phyloP scores from a whole-genome alignment of 441 rosid species.

The Sinapis alba region DNA sequence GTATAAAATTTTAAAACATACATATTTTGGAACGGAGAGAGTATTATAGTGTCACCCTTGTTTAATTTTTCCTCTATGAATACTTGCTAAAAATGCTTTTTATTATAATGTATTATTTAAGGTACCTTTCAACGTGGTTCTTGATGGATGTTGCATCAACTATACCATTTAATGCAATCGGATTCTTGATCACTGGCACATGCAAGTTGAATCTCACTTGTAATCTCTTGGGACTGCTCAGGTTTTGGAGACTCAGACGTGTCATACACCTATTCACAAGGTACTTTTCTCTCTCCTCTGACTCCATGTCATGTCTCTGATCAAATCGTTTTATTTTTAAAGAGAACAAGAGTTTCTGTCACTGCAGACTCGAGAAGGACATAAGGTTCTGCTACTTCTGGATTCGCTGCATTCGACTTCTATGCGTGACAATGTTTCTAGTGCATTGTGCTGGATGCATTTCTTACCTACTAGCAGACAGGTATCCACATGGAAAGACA shows the following conservation, averaged over 20 bases:
- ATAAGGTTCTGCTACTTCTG: slow-evolving; percentile 67
- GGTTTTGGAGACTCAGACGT: slow-evolving; percentile 70
- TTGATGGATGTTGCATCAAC: slow-evolving; percentile 81
- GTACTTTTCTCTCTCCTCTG: slow-evolving; percentile 23
- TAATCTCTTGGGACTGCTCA: slow-evolving; percentile 58
- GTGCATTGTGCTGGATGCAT: slow-evolving; percentile 73
- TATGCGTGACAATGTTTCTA: slow-evolving; percentile 56
- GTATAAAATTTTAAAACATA: no score
- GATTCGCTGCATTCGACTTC: slow-evolving; percentile 62
- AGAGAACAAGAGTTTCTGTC: background rate
- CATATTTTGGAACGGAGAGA: no score
- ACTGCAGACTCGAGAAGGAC: slow-evolving; percentile 72
- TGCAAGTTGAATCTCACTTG: slow-evolving; percentile 51
- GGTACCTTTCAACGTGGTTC: slow-evolving; percentile 74
- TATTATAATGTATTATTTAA: slow-evolving; percentile 31
- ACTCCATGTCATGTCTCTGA: slow-evolving; percentile 1
- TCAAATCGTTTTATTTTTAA: background rate
- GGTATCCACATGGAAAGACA: slow-evolving; percentile 62
- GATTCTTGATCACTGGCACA: slow-evolving; percentile 57
- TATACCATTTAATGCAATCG: slow-evolving; percentile 58
- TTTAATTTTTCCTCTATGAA: no score
- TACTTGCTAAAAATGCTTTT: slow-evolving; percentile 18
- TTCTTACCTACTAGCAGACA: slow-evolving; percentile 64
- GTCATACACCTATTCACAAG: slow-evolving; percentile 67
- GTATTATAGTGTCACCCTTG: no score